Conservation (phyloP, 139 green algal species). For the Coccomyxa sp. region DNA sequence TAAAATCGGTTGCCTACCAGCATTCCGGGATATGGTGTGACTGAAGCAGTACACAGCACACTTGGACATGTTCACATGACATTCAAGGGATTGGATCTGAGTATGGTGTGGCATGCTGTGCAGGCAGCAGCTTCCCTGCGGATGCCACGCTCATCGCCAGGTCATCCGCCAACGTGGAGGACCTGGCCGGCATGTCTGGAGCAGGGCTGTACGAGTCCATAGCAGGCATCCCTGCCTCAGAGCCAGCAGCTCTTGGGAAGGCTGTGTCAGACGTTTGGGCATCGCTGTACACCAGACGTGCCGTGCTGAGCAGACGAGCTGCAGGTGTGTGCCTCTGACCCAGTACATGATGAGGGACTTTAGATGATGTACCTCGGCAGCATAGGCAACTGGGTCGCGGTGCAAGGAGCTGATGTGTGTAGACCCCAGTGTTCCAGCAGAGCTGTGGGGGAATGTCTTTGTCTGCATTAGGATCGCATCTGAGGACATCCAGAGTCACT, state of each 20-base stretch:
- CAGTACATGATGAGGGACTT: background rate
- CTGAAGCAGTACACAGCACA: too few species aligned
- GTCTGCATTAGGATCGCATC: too few species aligned
- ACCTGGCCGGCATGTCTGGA: slow-evolving; percentile 71
- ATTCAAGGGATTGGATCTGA: background rate
- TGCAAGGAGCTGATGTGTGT: background rate
- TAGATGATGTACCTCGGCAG: background rate
- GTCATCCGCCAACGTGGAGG: slow-evolving; percentile 92
- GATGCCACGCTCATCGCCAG: slow-evolving; percentile 55
- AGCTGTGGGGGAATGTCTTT: too few species aligned
- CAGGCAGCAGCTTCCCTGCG: slow-evolving; percentile 9
- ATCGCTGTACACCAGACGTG: slow-evolving; percentile 80
- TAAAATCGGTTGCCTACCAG: too few species aligned
- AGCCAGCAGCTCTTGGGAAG: slow-evolving; percentile 42
- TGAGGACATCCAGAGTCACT: too few species aligned
- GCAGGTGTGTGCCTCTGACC: slow-evolving; percentile 13
- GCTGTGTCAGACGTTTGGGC: slow-evolving; percentile 85
- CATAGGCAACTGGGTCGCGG: background rate
- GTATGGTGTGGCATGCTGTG: background rate
- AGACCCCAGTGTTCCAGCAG: too few species aligned
- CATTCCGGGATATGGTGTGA: too few species aligned
- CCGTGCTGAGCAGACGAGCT: slow-evolving; percentile 71
- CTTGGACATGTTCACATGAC: too few species aligned
- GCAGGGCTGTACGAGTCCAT: slow-evolving; percentile 96
- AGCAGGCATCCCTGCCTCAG: slow-evolving; percentile 47